These are phyloP conservation scores for Elsinoe arachidis DNA, from an alignment of 2,329 filamentous ascomycete species.

Conservation along the genomic window DNA sequence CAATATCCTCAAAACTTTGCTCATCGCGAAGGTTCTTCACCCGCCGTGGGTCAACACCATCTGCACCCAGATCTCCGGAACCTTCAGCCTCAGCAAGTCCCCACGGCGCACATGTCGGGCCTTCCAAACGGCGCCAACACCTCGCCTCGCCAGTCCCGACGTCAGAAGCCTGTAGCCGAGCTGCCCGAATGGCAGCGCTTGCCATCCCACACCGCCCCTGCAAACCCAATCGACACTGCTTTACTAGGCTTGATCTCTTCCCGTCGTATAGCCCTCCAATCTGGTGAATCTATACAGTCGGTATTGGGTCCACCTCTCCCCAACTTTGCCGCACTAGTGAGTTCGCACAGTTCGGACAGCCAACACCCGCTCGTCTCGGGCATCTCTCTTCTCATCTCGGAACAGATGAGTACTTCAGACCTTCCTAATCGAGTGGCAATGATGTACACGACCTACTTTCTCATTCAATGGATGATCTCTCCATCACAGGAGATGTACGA, in stretches of 20 bases:
- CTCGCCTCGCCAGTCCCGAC: conserved; percentile 3
- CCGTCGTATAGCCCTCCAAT: conserved; percentile 54
- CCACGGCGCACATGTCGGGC: conserved; percentile 10
- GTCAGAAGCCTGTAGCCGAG: conserved; percentile 6
- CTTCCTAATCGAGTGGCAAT: conserved; percentile 76
- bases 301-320: conserved; percentile 72
- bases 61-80: conserved; percentile 27
- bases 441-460: conserved; percentile 76
- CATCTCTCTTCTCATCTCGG: conserved; percentile 8
- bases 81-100: conserved; percentile 8
- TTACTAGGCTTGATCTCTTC: conserved; percentile 26
- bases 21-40: conserved; percentile 13
- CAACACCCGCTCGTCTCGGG: conserved; percentile 10
- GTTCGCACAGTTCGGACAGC: conserved; percentile 46
- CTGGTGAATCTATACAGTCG: conserved; percentile 55
- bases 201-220: conserved; percentile 2
- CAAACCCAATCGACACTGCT: conserved; percentile 11
- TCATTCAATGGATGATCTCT: conserved; percentile 74
- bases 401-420: conserved; percentile 44
- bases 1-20: conserved; percentile 13
- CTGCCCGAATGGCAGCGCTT: conserved; percentile 12
- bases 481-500: conserved; percentile 74
- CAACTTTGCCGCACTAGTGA: conserved; percentile 60
- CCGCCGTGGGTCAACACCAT: conserved; percentile 19
- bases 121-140: conserved; percentile 9